phyloP scores from a whole-genome alignment of 2,329 filamentous ascomycete species.

The Penicillium rolfsii region DNA sequence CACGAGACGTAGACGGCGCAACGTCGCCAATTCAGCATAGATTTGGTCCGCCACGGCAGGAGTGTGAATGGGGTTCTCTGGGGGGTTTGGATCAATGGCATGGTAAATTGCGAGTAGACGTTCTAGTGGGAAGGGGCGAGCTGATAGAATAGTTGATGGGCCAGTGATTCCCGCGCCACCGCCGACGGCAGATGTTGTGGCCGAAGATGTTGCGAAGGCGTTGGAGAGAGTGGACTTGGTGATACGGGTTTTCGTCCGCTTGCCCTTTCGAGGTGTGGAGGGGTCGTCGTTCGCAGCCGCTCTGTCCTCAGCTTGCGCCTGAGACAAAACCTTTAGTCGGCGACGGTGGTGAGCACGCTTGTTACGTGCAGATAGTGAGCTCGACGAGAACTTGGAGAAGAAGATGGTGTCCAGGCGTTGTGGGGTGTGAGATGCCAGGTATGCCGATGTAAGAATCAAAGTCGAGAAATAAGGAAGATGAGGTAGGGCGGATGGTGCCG shows the following conservation, averaged over 20 bases:
- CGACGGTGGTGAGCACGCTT: conserved; percentile 50
- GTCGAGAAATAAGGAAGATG: conserved; percentile 52
- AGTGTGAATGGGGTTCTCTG: conserved; percentile 43
- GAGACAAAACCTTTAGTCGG: conserved; percentile 46
- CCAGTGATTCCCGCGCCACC: conserved; percentile 39
- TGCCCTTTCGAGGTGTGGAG: conserved; percentile 41
- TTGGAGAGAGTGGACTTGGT: conserved; percentile 47
- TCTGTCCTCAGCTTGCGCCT: conserved; percentile 42
- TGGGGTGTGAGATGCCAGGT: conserved; percentile 52
- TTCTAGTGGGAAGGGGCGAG: conserved; percentile 51
- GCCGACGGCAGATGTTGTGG: conserved; percentile 39
- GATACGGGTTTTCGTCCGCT: conserved; percentile 44
- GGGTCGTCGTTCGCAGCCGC: conserved; percentile 33
- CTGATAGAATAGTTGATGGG: conserved; percentile 45
- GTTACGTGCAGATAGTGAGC: conserved; percentile 47
- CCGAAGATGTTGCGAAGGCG: conserved; percentile 45
- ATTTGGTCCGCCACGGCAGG: conserved; percentile 48
- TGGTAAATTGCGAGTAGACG: conserved; percentile 53
- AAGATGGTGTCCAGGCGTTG: conserved; percentile 53
- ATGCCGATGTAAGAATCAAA: conserved; percentile 51
- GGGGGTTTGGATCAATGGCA: conserved; percentile 51
- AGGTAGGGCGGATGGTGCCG: conserved; percentile 38
- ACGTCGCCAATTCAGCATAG: conserved; percentile 51
- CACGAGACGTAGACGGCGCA: conserved; percentile 52
- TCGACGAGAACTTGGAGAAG: conserved; percentile 54